Base-by-base conservation (phyloP, 2,329 filamentous ascomycete species). In the Sporothrix brunneoviolacea region DNA sequence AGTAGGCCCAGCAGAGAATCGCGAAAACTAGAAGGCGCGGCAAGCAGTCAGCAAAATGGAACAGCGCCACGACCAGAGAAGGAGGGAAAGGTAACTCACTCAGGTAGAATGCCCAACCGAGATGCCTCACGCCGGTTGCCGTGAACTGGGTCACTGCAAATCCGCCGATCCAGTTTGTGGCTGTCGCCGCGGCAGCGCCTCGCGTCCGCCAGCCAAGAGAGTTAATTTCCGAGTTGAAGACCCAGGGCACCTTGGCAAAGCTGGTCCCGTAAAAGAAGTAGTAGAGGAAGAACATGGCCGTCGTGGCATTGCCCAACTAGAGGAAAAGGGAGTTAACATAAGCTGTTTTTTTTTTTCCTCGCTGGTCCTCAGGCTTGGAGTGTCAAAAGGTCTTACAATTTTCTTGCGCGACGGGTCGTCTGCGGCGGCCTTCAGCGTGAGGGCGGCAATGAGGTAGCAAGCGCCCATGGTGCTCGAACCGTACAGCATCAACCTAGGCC, bases 1-100 rank as follows among this genome's bases (percentile, higher is more conserved):
- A 69, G 12, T 73, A 68, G 1, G 71, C 68, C 66, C 70, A 80
- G 46, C 79, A 69, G 36, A 79, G 68, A n/a, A 62, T 53, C 13
- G 61, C 62, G 24, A 52, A 44, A 18, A 52, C 45, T 30, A 27
- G 4, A 1, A 7, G 21, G n/a, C 10, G 28, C 7, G 8, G n/a
- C 19, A 19, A n/a, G 18, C 4, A 38, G 61, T n/a, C n/a, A n/a
- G n/a, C n/a, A n/a, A n/a, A n/a, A n/a, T n/a, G n/a, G n/a, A n/a
- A n/a, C n/a, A n/a, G n/a, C n/a, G n/a, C n/a, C n/a, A n/a, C n/a
- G n/a, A n/a, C n/a, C n/a, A n/a, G n/a, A n/a, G n/a, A n/a, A n/a
- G n/a, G n/a, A n/a, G n/a, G n/a, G n/a, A n/a, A n/a, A 64, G 15
- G 10, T 5, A 30, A 61, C 82, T 57, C 61, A 70, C 66, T 65